phyloP scores from a whole-genome alignment of 192 early-diverging fungal genomes.

The Chytriomyces confervae region DNA sequence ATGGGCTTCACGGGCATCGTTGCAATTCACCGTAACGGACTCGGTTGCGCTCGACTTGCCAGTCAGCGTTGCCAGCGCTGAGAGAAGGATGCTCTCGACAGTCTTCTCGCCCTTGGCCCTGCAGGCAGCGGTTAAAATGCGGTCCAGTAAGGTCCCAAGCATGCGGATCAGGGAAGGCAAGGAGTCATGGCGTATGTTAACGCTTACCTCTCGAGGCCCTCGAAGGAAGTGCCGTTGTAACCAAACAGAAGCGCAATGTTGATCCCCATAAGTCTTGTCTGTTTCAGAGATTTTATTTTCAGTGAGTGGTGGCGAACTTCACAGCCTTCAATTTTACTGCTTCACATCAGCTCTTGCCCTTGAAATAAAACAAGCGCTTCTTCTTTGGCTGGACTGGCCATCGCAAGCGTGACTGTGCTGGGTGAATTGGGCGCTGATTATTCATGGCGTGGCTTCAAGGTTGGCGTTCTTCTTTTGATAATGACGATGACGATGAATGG shows the following conservation, averaged over 20 bases:
- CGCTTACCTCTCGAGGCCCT: constrained; percentile 50
- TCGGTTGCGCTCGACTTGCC: constrained; percentile 38
- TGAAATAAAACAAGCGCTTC: too few species aligned
- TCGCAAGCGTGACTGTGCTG: too few species aligned
- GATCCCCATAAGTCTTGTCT: background rate
- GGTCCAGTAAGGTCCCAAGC: background rate
- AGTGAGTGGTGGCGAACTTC: too few species aligned
- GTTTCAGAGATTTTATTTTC: too few species aligned
- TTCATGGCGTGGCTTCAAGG: too few species aligned
- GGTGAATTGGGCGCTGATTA: too few species aligned
- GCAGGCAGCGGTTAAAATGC: constrained; percentile 3
- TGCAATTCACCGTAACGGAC: constrained; percentile 41
- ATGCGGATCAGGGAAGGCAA: background rate
- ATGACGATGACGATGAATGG: too few species aligned
- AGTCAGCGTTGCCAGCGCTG: constrained; percentile 46
- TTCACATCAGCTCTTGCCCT: too few species aligned
- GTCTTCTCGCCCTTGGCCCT: constrained; percentile 52
- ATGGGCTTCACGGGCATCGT: too few species aligned
- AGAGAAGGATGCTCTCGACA: constrained; percentile 47
- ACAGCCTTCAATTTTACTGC: too few species aligned
- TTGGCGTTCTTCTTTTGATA: too few species aligned
- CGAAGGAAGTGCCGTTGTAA: constrained; percentile 53
- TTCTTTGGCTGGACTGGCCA: too few species aligned
- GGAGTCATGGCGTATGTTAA: background rate
- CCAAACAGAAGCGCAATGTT: constrained; percentile 49